A percentile compares a stretch with the other conserved stretches of the same genome.
These are phyloP conservation scores for Staphylotrichum longicolle DNA, from an alignment of 495 filamentous ascomycete species.

Conservation along the genomic window DNA sequence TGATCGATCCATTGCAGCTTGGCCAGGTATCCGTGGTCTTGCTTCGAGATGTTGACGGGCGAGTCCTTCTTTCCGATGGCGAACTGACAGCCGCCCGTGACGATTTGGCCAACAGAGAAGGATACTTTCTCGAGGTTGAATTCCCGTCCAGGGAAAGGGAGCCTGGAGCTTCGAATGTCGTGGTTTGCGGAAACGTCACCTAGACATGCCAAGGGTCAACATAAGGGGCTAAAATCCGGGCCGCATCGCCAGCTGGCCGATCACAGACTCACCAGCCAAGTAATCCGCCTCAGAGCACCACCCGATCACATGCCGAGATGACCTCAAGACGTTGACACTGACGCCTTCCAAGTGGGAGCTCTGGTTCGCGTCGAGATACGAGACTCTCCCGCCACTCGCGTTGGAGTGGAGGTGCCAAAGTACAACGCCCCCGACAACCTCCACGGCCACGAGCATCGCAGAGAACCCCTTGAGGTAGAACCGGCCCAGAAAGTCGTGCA, in stretches of 20 bases:
- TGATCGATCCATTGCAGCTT: conserved; percentile 1
- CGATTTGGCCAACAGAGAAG: conserved; percentile 1
- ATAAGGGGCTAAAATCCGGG: not conserved
- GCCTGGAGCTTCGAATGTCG: not conserved
- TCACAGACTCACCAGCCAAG: not conserved
- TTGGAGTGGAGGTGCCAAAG: not conserved
- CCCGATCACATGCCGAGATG: not conserved
- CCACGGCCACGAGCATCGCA: not conserved
- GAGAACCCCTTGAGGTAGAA: not conserved
- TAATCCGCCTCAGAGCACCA: not conserved
- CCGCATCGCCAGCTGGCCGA: not conserved
- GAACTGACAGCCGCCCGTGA: conserved; percentile 2
- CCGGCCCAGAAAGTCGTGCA: not conserved
- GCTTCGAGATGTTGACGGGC: not conserved
- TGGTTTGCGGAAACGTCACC: not conserved
- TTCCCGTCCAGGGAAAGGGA: not conserved
- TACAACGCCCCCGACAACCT: not conserved
- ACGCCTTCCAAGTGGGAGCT: not conserved
- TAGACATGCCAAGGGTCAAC: not conserved
- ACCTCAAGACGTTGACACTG: not conserved
- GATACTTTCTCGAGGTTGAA: conserved; percentile 2
- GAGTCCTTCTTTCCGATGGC: not conserved
- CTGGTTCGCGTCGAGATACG: not conserved
- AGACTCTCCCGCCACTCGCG: not conserved
- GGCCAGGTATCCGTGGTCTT: not conserved